Conservation (phyloP, 2,329 filamentous ascomycete genomes). For the Trematosphaeria pertusa region DNA sequence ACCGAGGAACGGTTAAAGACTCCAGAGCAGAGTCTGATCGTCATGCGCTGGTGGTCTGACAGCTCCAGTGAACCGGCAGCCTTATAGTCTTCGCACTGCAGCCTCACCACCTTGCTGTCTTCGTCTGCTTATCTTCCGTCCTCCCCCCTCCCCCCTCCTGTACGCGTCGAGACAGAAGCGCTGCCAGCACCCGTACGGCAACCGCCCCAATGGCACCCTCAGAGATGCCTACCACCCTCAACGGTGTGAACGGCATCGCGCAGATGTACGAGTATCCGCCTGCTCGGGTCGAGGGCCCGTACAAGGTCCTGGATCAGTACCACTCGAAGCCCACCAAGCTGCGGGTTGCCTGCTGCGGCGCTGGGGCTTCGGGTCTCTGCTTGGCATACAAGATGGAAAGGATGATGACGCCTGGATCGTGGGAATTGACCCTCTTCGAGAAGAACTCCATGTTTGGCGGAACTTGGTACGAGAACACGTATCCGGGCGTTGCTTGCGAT, state of each 20-base stretch:
- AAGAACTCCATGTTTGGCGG: constrained; percentile 41
- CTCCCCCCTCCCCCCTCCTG: constrained; percentile 2
- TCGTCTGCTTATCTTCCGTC: constrained; percentile 6
- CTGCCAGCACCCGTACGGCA: not conserved
- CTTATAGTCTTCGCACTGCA: constrained; percentile 14
- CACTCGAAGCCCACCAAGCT: constrained; percentile 42
- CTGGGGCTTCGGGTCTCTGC: constrained; percentile 40
- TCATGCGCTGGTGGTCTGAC: constrained; percentile 26
- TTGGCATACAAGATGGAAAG: constrained; percentile 44
- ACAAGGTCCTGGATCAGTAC: constrained; percentile 41
- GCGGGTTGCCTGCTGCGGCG: constrained; percentile 38
- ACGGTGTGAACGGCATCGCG: constrained; percentile 36
- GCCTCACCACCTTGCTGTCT: not conserved
- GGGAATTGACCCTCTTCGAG: constrained; percentile 39
- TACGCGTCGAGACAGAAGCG: not conserved
- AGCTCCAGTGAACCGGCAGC: constrained; percentile 4
- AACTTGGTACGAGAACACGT: constrained; percentile 45
- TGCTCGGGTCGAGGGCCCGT: constrained; percentile 36
- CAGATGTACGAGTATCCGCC: constrained; percentile 39
- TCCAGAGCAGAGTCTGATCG: constrained; percentile 25
- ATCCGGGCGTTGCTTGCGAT: constrained; percentile 44
- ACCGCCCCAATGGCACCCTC: constrained; percentile 35
- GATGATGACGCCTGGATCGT: constrained; percentile 37
- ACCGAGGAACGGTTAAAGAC: constrained; percentile 39
- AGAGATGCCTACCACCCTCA: constrained; percentile 34